phyloP scores from a whole-genome alignment of 306 rosid species.

The Sicyos edulis region DNA sequence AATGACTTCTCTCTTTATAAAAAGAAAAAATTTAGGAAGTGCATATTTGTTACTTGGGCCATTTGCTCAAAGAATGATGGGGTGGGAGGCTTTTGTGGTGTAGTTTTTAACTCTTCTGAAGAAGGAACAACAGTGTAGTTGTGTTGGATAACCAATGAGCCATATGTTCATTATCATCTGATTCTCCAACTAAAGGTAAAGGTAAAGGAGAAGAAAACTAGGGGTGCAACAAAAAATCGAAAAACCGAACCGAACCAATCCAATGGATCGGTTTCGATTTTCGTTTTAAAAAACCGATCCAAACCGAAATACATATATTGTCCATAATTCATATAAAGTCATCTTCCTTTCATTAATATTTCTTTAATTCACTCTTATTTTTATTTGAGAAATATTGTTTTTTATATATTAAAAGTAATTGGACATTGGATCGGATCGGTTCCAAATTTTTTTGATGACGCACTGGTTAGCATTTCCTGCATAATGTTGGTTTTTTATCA shows the following conservation, averaged over 20 bases:
- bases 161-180: constrained; percentile 64
- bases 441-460: constrained; percentile 50
- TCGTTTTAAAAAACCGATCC: constrained; percentile 18
- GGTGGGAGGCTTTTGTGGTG: constrained; percentile 70
- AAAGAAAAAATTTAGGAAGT: no score
- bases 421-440: constrained; percentile 57
- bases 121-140: constrained; percentile 66
- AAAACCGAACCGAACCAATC: no score
- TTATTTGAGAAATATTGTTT: no score
- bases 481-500: constrained; percentile 15
- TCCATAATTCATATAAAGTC: no score
- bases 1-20: no score
- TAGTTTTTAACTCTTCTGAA: constrained; percentile 60
- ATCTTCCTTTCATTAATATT: no score
- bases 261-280: no score
- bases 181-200: constrained; percentile 44
- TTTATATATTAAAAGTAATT: no score
- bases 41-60: constrained; percentile 42
- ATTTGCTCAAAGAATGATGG: constrained; percentile 69
- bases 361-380: no score
- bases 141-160: constrained; percentile 91
- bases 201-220: not conserved
- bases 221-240: no score
- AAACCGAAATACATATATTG: no score
- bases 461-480: constrained; percentile 37